phyloP scores from a whole-genome alignment of 306 rosid species.

The Senna siamea region DNA sequence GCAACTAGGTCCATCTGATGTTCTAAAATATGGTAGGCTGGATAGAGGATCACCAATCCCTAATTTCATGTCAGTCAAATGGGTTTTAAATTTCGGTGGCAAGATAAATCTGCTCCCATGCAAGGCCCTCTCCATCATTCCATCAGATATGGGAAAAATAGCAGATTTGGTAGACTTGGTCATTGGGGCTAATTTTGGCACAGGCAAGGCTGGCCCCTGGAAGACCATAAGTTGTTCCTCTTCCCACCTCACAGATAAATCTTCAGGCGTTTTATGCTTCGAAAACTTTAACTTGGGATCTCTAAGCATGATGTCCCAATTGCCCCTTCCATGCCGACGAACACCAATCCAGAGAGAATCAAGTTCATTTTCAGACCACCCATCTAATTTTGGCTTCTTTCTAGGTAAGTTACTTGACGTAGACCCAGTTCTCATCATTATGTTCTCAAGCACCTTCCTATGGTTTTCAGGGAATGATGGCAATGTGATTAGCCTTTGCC shows the following conservation, averaged over 20 bases:
- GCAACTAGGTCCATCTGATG: conserved; percentile 58
- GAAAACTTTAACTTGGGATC: conserved; percentile 84
- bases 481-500: too few relatives aligned
- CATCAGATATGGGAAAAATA: conserved; percentile 83
- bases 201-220: conserved; percentile 65
- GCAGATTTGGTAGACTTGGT: conserved; percentile 58
- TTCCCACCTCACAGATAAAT: conserved; percentile 82
- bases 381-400: too few relatives aligned
- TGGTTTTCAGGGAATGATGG: too few relatives aligned
- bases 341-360: conserved; percentile 95
- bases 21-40: conserved; percentile 55
- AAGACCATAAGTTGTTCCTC: conserved; percentile 83
- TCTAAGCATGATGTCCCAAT: conserved; percentile 87
- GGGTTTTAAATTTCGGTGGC: conserved; percentile 74
- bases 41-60: conserved; percentile 73
- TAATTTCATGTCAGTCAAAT: conserved; percentile 86
- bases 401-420: conserved; percentile 56
- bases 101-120: conserved; percentile 79
- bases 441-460: too few relatives aligned
- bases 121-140: conserved; percentile 93
- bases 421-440: conserved; percentile 77
- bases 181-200: conserved; percentile 59
- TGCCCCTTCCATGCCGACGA: conserved; percentile 89
- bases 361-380: conserved; percentile 95
- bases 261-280: conserved; percentile 67